A percentile compares a stretch with the other conserved stretches of the same genome.
phyloP scores from a whole-genome alignment of 371 early-diverging fungal species.

The Mortierella sp. region DNA sequence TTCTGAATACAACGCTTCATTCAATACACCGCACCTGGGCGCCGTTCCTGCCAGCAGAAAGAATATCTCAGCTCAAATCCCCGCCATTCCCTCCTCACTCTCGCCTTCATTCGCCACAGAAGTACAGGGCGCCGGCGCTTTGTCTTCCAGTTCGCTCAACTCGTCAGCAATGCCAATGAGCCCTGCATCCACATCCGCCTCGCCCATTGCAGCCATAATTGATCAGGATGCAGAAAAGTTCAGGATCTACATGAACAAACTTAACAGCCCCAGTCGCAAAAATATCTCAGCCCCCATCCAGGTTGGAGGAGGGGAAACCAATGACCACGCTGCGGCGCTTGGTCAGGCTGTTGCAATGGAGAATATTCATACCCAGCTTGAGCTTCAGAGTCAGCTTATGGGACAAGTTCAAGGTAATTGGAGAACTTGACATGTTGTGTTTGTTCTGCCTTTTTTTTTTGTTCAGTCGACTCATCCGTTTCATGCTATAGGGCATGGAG shows the following conservation, averaged over 20 bases:
- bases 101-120: background rate
- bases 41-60: constrained; percentile 25
- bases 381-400: constrained; percentile 45
- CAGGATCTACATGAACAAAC: constrained; percentile 45
- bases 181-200: constrained; percentile 12
- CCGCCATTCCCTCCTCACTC: constrained; percentile 18
- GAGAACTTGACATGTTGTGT: background rate
- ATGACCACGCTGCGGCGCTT: constrained; percentile 42
- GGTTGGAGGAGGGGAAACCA: background rate
- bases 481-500: constrained; percentile 18
- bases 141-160: background rate
- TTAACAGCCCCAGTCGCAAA: constrained; percentile 29
- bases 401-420: constrained; percentile 49
- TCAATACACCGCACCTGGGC: constrained; percentile 7
- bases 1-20: constrained; percentile 15
- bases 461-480: background rate
- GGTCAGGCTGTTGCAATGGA: constrained; percentile 56
- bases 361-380: constrained; percentile 49
- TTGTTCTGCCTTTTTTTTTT: background rate
- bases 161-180: constrained; percentile 18
- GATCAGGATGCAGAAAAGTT: constrained; percentile 58
- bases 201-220: constrained; percentile 50
- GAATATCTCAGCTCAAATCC: constrained; percentile 44
- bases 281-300: constrained; percentile 49
- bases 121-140: background rate